Base-by-base conservation (phyloP, 73 alveolate species). In the Blepharisma japonicum region DNA sequence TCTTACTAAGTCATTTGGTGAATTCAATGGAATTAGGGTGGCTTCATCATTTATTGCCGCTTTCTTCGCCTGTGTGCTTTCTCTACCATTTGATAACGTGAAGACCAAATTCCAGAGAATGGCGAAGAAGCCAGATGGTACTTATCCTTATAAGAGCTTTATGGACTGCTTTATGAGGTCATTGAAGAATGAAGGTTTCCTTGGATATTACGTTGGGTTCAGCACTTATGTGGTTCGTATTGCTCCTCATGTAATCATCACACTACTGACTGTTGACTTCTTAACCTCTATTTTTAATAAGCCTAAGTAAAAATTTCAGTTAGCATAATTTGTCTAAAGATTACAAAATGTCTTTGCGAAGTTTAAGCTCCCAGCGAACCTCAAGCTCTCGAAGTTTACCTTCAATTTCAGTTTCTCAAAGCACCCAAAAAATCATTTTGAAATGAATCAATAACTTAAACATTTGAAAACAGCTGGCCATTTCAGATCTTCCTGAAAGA, bases 11-110 rank as follows among this genome's bases (percentile, higher is more conserved):
- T 71, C 68, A 39, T 83, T 68, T 71, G 95, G 94, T 25, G 78
- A 90, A 23, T 80, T 83, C 78, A n/a, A 55, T 0, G 78, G 56
- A 7, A 74, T 54, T 7, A 39, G 77, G 2, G 8, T 8, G 25
- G 45, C 68, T 4, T 90, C 81, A 20, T 56, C 89, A 53, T 56
- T 83, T 56, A 14, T 84, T 51, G 94, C 98, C 4, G 99, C 98
- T 11, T 86, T 89, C 79, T 85, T 95, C 49, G 92, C 98, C 77
- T 82, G 96, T 50, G 77, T 91, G 68, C 80, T 89, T 81, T 91
- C 98, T 51, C 87, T 95, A 23, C 99, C 99, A 32, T 94, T 94
- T 39, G 99, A 95, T 71, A 94, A 94, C 82, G 92, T 92, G 25
- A 94, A 94, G 88, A 94, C 98, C 18, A 92, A 94, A 81, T 84